Evolutionary conservation across 176 grass and related monocot genomes (phyloP).

Genomic region (Cocos nucifera): DNA sequence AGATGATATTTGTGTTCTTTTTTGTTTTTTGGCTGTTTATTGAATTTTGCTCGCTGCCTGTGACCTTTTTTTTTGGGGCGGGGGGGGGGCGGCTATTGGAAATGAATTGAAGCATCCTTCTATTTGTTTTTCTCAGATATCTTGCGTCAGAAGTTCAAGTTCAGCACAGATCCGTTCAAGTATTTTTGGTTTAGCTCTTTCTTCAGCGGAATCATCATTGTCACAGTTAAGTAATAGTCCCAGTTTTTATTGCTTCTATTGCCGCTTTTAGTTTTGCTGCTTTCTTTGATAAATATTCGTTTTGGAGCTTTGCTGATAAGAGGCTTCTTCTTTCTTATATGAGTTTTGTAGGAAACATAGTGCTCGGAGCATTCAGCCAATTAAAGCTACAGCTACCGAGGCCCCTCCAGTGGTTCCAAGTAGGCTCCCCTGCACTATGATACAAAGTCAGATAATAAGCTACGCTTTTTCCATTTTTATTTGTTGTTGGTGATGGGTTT

Average conservation of each 20-base stretch:
- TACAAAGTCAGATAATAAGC: not conserved
- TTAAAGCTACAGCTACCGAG: conserved; percentile 60
- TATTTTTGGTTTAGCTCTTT: conserved; percentile 22
- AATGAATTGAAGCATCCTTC: not conserved
- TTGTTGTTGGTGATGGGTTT: conserved; percentile 1
- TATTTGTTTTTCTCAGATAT: conserved; percentile 20
- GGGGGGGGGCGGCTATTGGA: too few species aligned
- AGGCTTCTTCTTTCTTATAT: not conserved
- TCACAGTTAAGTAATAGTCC: conserved; percentile 30
- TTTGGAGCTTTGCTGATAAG: not conserved
- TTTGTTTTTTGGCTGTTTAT: too few species aligned
- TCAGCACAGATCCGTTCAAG: conserved; percentile 4
- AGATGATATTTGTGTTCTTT: too few species aligned
- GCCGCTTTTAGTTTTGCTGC: not conserved
- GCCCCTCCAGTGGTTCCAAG: conserved; percentile 32
- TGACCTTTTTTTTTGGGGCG: too few species aligned
- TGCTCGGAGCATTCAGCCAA: conserved; percentile 47
- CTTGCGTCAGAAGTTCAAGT: conserved; percentile 17
- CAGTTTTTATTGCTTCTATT: not conserved
- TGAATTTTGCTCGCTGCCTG: too few species aligned
- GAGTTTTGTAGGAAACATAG: conserved; percentile 18
- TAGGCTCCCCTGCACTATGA: conserved; percentile 24
- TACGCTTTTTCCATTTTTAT: not conserved
- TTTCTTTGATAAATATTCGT: not conserved
- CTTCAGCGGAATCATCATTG: not conserved